A percentile compares a stretch with the other conserved stretches of the same genome.
These are phyloP conservation scores for Neurospora cerealis DNA, from an alignment of 495 filamentous ascomycete genomes.

Conservation along the genomic window DNA sequence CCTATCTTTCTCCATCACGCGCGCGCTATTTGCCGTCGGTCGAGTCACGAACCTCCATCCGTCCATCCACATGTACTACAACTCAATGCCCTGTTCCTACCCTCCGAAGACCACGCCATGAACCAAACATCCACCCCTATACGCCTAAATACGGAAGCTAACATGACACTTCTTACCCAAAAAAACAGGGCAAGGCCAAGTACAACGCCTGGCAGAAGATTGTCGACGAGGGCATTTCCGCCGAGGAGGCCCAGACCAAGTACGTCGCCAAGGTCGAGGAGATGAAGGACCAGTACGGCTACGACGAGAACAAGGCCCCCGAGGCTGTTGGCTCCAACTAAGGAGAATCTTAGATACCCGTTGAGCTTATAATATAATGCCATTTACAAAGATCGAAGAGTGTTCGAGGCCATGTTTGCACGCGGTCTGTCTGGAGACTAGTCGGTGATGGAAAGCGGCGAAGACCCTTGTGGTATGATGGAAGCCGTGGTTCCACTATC, in stretches of 20 bases:
- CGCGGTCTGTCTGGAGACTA: background rate
- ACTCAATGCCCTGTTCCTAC: background rate
- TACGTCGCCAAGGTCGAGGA: slow-evolving; percentile 64
- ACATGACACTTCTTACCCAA: background rate
- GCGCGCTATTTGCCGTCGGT: background rate
- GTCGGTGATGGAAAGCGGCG: background rate
- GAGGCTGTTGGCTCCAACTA: slow-evolving; percentile 36
- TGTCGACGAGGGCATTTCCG: slow-evolving; percentile 45
- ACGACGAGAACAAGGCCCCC: slow-evolving; percentile 42
- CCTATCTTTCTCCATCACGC: background rate
- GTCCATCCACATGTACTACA: background rate
- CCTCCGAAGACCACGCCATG: slow-evolving; percentile 29
- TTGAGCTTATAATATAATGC: background rate
- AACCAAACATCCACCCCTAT: slow-evolving; percentile 36
- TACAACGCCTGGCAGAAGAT: slow-evolving; percentile 61
- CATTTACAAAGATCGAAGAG: background rate
- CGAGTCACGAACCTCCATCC: background rate
- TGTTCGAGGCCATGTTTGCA: background rate
- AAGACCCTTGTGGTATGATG: background rate
- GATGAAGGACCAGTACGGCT: slow-evolving; percentile 60
- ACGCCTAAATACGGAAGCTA: background rate
- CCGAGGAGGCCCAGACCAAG: slow-evolving; percentile 56
- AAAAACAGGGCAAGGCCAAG: slow-evolving; percentile 64
- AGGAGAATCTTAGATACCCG: background rate
- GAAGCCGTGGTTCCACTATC: background rate